These are phyloP conservation scores for Pelargonium citronellum DNA, from an alignment of 441 rosid species.

Conservation along the genomic window DNA sequence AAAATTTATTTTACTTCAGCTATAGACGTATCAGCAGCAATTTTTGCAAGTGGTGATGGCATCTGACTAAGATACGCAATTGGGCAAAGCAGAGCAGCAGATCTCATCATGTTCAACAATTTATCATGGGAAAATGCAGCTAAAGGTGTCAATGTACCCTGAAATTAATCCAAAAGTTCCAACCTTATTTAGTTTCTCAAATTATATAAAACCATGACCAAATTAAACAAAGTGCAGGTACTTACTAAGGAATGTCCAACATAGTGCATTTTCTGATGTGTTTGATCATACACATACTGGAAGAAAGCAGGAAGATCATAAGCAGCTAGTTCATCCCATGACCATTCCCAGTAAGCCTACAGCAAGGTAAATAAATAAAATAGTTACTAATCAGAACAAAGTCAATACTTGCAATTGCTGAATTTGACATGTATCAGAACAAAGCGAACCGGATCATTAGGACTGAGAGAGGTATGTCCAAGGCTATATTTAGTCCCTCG, in stretches of 20 bases:
- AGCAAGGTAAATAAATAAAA: not conserved
- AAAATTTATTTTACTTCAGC: conserved; percentile 22
- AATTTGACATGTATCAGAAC: not conserved
- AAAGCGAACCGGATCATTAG: conserved; percentile 22
- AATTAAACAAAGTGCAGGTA: not conserved
- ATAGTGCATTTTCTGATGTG: conserved; percentile 35
- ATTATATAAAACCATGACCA: not conserved
- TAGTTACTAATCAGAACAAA: not conserved
- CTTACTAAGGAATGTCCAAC: conserved; percentile 41
- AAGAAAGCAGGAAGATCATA: conserved; percentile 32
- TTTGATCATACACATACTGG: conserved; percentile 24
- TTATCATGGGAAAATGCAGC: conserved; percentile 29
- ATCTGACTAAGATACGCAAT: conserved; percentile 26
- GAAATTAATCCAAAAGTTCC: not conserved
- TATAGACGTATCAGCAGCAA: conserved; percentile 22
- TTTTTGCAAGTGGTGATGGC: conserved; percentile 20
- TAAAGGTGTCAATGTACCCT: conserved; percentile 32
- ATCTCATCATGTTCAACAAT: conserved; percentile 18
- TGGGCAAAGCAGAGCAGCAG: conserved; percentile 34
- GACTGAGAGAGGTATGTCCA: conserved; percentile 30
- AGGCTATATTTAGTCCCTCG: conserved; percentile 37
- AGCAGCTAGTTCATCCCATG: conserved; percentile 38
- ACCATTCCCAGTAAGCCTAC: conserved; percentile 50
- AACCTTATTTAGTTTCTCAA: not conserved
- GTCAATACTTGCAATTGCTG: too few species aligned